Conservation (phyloP, 2,329 filamentous ascomycete species). For the Myriosclerotinia scirpicola region DNA sequence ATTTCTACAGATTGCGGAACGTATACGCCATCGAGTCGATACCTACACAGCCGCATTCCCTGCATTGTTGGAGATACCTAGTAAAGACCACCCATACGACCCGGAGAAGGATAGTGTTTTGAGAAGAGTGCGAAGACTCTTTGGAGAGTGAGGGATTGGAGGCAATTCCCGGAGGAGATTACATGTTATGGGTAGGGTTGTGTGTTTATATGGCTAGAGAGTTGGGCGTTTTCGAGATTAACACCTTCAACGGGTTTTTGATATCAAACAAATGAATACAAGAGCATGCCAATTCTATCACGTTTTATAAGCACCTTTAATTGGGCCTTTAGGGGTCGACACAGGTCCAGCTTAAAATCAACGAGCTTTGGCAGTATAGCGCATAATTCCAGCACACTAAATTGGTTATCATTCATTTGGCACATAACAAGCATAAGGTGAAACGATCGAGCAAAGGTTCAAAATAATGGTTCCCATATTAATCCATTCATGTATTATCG, state of each 20-base stretch:
- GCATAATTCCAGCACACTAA: background rate
- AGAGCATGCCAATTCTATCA: constrained; percentile 22
- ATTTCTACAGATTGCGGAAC: constrained; percentile 74
- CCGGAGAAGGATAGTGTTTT: constrained; percentile 98
- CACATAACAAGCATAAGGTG: background rate
- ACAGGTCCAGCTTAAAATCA: background rate
- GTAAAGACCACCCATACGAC: constrained; percentile 98
- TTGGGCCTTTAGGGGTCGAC: background rate
- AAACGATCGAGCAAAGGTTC: background rate
- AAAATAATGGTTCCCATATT: background rate
- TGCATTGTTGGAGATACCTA: constrained; percentile 93
- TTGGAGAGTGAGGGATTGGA: constrained; percentile 59
- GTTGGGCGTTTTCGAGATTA: constrained; percentile 22
- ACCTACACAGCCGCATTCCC: constrained; percentile 93
- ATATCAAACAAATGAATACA: constrained; percentile 27
- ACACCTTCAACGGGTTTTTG: constrained; percentile 13
- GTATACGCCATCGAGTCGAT: constrained; percentile 88
- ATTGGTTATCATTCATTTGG: background rate
- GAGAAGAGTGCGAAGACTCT: constrained; percentile 75
- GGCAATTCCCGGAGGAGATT: constrained; percentile 18
- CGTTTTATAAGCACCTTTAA: background rate
- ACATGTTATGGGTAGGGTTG: constrained; percentile 5
- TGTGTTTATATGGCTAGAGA: constrained; percentile 25
- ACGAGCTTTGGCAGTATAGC: background rate
- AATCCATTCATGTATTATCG: constrained; percentile 18